phyloP scores from a whole-genome alignment of 1,284 basidiomycete species.

The Papiliotrema fonsecae region DNA sequence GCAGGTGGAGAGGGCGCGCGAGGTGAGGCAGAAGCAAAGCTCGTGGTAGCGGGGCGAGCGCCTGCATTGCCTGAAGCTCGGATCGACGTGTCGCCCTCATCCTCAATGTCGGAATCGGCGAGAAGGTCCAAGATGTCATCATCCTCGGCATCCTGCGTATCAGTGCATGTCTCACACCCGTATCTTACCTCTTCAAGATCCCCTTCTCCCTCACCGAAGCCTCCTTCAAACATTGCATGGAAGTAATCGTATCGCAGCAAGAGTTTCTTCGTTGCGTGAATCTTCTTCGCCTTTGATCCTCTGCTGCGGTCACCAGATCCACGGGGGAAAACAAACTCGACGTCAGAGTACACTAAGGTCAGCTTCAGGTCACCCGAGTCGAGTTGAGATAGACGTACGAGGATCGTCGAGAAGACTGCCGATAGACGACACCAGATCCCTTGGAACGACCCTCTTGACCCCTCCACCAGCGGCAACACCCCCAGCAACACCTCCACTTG shows the following conservation, averaged over 20 bases:
- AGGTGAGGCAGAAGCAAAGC: slow-evolving; percentile 7
- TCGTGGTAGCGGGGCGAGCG: too few relatives aligned
- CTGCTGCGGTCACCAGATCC: not conserved
- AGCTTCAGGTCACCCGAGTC: not conserved
- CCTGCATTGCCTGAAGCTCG: too few relatives aligned
- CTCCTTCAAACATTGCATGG: slow-evolving; percentile 48
- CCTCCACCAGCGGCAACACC: slow-evolving; percentile 38
- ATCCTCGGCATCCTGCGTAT: slow-evolving; percentile 17
- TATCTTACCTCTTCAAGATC: slow-evolving; percentile 21
- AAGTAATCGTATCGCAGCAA: slow-evolving; percentile 73
- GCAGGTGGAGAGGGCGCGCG: slow-evolving; percentile 7
- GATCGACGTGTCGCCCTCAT: slow-evolving; percentile 32
- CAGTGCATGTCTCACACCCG: not conserved
- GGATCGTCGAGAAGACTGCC: slow-evolving; percentile 71
- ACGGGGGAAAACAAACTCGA: slow-evolving; percentile 66
- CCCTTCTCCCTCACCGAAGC: slow-evolving; percentile 38
- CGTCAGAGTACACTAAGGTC: slow-evolving; percentile 63
- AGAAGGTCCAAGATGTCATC: slow-evolving; percentile 33
- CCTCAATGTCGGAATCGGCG: slow-evolving; percentile 46
- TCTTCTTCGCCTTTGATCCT: slow-evolving; percentile 15
- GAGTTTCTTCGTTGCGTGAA: slow-evolving; percentile 60
- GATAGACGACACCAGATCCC: slow-evolving; percentile 53
- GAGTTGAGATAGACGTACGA: slow-evolving; percentile 17
- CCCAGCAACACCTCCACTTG: slow-evolving; percentile 39
- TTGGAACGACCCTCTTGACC: slow-evolving; percentile 39